Conservation (phyloP, 257 asterid genomes). For the Solanum rostratum region DNA sequence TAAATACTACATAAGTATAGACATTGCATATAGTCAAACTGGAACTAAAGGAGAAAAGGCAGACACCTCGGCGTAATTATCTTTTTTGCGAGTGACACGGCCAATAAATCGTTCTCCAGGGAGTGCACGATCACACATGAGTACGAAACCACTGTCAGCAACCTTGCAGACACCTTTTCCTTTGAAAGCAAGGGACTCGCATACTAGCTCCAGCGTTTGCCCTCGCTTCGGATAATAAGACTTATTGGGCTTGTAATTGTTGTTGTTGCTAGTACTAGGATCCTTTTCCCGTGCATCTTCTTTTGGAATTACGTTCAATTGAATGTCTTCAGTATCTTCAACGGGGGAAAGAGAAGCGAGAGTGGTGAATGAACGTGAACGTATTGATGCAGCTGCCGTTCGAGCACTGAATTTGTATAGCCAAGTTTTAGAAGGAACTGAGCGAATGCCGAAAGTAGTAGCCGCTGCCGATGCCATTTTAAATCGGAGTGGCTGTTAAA, state of each 20-base stretch:
- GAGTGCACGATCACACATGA: constrained; percentile 87
- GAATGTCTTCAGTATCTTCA: constrained; percentile 27
- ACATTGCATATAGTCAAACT: not conserved
- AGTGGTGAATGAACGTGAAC: constrained; percentile 16
- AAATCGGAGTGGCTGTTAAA: not conserved
- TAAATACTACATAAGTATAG: not conserved
- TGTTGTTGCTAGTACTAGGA: constrained; percentile 2
- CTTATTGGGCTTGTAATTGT: not conserved
- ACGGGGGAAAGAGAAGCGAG: constrained; percentile 29
- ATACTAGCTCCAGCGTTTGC: constrained; percentile 69
- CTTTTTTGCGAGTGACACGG: constrained; percentile 66
- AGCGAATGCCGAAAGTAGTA: constrained; percentile 34
- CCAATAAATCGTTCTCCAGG: constrained; percentile 91
- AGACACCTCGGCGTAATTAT: constrained; percentile 69
- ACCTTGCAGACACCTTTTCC: constrained; percentile 92
- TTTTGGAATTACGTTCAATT: not conserved
- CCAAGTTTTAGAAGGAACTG: constrained; percentile 36
- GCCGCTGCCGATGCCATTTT: constrained; percentile 25
- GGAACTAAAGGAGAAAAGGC: not conserved
- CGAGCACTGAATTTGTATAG: constrained; percentile 21
- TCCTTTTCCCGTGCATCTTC: not conserved
- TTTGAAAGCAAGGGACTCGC: constrained; percentile 84
- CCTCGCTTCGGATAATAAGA: constrained; percentile 74
- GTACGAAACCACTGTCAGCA: constrained; percentile 58
- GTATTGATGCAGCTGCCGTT: not conserved